Base-by-base conservation (phyloP, 2,329 filamentous ascomycete genomes). In the Alternaria arborescens region DNA sequence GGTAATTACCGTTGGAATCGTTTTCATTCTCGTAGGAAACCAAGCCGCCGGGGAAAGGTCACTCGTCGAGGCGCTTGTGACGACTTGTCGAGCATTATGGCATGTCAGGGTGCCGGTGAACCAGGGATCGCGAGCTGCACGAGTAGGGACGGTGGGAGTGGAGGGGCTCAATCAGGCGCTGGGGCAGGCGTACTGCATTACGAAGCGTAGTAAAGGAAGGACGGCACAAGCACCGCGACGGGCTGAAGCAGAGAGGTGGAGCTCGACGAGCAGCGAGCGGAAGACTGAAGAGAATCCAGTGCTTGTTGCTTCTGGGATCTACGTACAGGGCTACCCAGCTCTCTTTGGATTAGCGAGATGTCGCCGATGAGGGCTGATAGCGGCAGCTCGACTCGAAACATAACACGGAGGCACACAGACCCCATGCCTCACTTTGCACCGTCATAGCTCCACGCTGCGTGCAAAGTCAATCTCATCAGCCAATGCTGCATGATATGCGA, bases 1-100 rank as follows among this genome's bases (percentile, higher is more conserved):
- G 58, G 62, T 67, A 70, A 42, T 74, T 79, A 81, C 79, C 78
- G 79, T 80, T 71, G 79, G 78, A 76, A 80, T 77, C 62, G 79
- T 81, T 79, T 80, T 81, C 79, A 81, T 81, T 74, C 78, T 81
- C 77, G 62, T 75, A 73, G 72, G 66, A 71, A 68, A 70, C 67
- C 68, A 71, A 67, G 73, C 71, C 74, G 73, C 73, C 73, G 68
- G 74, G 70, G 67, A 73, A 67, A 71, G 73, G 69, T 77, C 75
- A 71, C 72, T 78, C 74, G 74, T 74, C 73, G 70, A 72, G 69
- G 70, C 70, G 69, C 71, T 73, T 68, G 75, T 72, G 73, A 72
- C 68, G 65, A 71, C 69, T 69, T 72, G 72, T 72, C 71, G 75
- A 68, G 77, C 78, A 80, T 80, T 76, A 76, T 79, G 77, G 74